phyloP scores from a whole-genome alignment of 345 rosid species.

The Lepidium aucheri region DNA sequence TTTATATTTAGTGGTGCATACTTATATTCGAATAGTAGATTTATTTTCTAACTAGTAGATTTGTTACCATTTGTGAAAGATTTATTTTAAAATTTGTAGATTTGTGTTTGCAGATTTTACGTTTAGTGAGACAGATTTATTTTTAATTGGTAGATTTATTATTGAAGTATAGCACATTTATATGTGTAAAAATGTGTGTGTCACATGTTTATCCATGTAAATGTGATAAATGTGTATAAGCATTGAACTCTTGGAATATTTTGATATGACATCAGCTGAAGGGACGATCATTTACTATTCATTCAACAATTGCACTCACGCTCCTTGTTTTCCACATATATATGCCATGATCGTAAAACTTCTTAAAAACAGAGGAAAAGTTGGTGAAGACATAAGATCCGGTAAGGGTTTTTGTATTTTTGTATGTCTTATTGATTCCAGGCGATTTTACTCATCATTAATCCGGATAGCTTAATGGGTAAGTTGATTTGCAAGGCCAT shows the following conservation, averaged over 20 bases:
- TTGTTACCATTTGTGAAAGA: too few relatives aligned
- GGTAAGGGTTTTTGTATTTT: conserved; percentile 40
- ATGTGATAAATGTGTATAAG: too few relatives aligned
- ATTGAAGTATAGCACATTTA: too few relatives aligned
- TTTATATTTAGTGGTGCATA: too few relatives aligned
- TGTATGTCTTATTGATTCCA: neutral
- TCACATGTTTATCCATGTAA: too few relatives aligned
- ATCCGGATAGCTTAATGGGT: neutral
- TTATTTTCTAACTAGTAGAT: too few relatives aligned
- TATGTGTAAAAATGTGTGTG: too few relatives aligned
- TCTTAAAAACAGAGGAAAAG: conserved; percentile 77
- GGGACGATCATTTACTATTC: conserved; percentile 45
- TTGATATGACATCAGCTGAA: conserved; percentile 46
- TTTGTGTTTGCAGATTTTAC: too few relatives aligned
- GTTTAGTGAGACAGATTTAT: too few relatives aligned
- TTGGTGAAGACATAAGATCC: conserved; percentile 97
- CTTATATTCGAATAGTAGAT: too few relatives aligned
- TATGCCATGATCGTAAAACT: conserved; percentile 75
- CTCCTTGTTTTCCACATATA: conserved; percentile 86
- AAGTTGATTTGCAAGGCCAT: neutral
- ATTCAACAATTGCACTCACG: conserved; percentile 75
- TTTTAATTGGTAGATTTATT: too few relatives aligned
- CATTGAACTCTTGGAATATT: conserved; percentile 32
- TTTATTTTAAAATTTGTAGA: too few relatives aligned
- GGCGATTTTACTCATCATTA: neutral